Evolutionary conservation across 1,284 basidiomycete genomes (phyloP), one percentile per base, ranked within the genome.

Genomic region (Xerocomus nothofagi): DNA sequence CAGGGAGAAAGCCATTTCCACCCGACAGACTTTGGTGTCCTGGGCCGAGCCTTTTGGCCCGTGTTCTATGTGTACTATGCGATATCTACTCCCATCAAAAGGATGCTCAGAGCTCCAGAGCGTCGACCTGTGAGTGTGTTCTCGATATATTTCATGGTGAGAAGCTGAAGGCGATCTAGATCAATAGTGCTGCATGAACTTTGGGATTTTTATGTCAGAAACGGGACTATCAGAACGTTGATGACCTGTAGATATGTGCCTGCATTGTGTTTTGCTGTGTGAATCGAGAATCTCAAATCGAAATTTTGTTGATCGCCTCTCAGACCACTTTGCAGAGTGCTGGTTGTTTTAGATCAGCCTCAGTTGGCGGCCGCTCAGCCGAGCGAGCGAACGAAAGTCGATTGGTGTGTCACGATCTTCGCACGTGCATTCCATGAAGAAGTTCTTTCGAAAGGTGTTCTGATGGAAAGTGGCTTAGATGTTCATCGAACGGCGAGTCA

Each of bases 1-100:
- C 69, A 69, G 39, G 31, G 26, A 26, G 52, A 66, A 3, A 69
- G 65, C 3, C 0, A 24, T n/a, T 66, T 70, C 45, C 60, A 55
- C 39, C 21, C n/a, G 3, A 2, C 10, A 32, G 8, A 46, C 8
- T 11, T 23, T 43, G 24, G 27, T 6, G 15, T 50, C 14, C 24
- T 34, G 24, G 17, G 14, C 18, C 60, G 55, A 30, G 18, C 39
- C 18, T 39, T 53, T 1, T 65, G 63, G 63, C 63, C 63, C 9
- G 8, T 55, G 4, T 34, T 52, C 7, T 62, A 40, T 21, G 15
- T 3, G 4, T 50, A 43, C 24, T 11, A 29, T 2, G 3, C 39
- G 27, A 47, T 60, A 24, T 34, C 2, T 11, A 14, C 23, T 18
- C 6, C 33, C n/a, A 5, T 61, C 21, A 36, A 21, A 33, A 30